Conservation (phyloP, 768 basidiomycete genomes). For the Mrakia hoshinonis region DNA sequence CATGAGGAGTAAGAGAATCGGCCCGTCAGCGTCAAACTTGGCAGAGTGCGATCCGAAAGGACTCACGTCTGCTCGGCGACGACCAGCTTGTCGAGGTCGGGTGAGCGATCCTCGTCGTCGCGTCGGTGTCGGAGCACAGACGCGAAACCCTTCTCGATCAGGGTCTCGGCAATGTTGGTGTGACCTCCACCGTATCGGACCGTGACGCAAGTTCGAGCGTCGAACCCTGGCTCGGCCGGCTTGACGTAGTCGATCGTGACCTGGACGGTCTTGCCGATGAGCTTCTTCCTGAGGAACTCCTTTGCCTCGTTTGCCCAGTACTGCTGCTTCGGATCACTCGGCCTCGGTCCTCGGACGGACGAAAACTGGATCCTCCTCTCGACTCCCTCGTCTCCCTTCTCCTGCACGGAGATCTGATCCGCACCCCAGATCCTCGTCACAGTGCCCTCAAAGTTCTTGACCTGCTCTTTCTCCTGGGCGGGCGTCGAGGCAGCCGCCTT, state of each 20-base stretch:
- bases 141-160: conserved; percentile 87
- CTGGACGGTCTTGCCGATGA: conserved; percentile 58
- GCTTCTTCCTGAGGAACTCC: conserved; percentile 81
- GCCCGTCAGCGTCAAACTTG: conserved; percentile 29
- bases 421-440: conserved; percentile 85
- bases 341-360: conserved; percentile 77
- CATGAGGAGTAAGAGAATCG: neutral
- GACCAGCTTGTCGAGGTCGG: conserved; percentile 92
- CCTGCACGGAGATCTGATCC: conserved; percentile 75
- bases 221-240: conserved; percentile 79
- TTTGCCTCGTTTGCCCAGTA: conserved; percentile 84
- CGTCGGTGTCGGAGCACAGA: conserved; percentile 83
- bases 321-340: conserved; percentile 75
- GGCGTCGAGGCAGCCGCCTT: conserved; percentile 35
- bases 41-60: neutral
- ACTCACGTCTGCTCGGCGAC: conserved; percentile 83
- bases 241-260: conserved; percentile 72
- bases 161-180: conserved; percentile 77
- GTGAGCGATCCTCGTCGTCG: conserved; percentile 91
- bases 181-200: conserved; percentile 74
- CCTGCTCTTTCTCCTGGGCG: conserved; percentile 33
- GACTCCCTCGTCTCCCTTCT: conserved; percentile 46
- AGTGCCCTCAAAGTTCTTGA: conserved; percentile 59
- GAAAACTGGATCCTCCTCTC: conserved; percentile 57
- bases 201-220: conserved; percentile 85